phyloP scores from a whole-genome alignment of 345 rosid species.

The Arabidopsis suecica region DNA sequence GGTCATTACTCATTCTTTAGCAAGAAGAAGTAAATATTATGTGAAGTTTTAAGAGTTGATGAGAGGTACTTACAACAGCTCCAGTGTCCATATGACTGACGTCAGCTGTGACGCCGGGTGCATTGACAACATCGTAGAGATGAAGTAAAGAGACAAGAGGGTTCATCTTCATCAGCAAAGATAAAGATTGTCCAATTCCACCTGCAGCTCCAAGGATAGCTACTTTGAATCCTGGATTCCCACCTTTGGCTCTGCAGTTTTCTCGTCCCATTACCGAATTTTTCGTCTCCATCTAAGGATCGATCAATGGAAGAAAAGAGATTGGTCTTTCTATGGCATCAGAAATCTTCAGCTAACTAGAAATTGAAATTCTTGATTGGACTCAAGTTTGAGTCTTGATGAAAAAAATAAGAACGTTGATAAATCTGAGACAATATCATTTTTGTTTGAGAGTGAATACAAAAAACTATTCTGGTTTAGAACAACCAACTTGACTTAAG shows the following conservation, averaged over 20 bases:
- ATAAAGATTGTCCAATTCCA: conserved; percentile 76
- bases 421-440: not conserved
- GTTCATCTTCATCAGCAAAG: conserved; percentile 75
- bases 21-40: not conserved
- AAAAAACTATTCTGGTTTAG: conserved; percentile 22
- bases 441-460: conserved; percentile 8
- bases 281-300: conserved; percentile 53
- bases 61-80: conserved; percentile 67
- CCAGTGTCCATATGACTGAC: conserved; percentile 89
- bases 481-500: not conserved
- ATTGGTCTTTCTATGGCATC: not conserved
- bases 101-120: conserved; percentile 91
- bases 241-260: conserved; percentile 75
- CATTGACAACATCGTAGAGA: conserved; percentile 79
- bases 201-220: conserved; percentile 87
- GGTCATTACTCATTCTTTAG: not conserved
- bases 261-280: conserved; percentile 50
- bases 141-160: conserved; percentile 86
- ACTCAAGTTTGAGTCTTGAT: too few relatives aligned
- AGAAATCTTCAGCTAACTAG: not conserved
- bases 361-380: too few relatives aligned
- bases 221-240: conserved; percentile 76
- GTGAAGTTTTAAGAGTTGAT: not conserved
- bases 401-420: not conserved
- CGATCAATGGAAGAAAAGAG: too few relatives aligned